These are phyloP conservation scores for Dothideomycetes sp. DNA, from an alignment of 2,329 filamentous ascomycete genomes.

Conservation along the genomic window DNA sequence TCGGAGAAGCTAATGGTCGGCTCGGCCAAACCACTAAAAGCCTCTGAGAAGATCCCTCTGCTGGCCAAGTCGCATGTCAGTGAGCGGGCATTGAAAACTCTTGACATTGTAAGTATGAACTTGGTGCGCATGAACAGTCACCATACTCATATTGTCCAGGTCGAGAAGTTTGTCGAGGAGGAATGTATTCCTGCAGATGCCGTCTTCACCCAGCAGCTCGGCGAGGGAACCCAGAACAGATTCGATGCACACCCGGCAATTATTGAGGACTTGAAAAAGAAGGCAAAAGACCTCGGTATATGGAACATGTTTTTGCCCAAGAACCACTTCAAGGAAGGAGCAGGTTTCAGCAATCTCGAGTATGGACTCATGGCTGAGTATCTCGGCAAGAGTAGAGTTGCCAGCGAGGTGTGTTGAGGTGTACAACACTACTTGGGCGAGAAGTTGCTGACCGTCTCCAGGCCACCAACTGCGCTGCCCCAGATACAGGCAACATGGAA, in stretches of 20 bases:
- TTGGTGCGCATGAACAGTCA: neutral
- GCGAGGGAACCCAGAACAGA: conserved; percentile 55
- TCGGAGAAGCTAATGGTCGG: conserved; percentile 20
- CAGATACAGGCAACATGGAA: conserved; percentile 42
- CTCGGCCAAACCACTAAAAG: conserved; percentile 25
- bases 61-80: conserved; percentile 59
- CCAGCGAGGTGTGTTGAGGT: conserved; percentile 49
- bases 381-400: conserved; percentile 73
- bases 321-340: conserved; percentile 89
- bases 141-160: conserved; percentile 32
- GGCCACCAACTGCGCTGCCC: conserved; percentile 60
- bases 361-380: conserved; percentile 97
- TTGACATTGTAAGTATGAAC: conserved; percentile 52
- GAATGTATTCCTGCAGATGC: conserved; percentile 70
- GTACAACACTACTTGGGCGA: neutral
- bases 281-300: conserved; percentile 71
- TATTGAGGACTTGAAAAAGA: conserved; percentile 79
- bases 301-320: conserved; percentile 99
- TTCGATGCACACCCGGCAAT: conserved; percentile 72
- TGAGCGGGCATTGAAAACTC: conserved; percentile 69
- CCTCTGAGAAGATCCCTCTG: conserved; percentile 46
- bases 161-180: conserved; percentile 94
- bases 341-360: conserved; percentile 89
- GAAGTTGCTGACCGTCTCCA: no score
- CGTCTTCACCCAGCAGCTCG: conserved; percentile 69